A percentile compares a stretch with the other conserved stretches of the same genome.
These are phyloP conservation scores for Carex myosuroides DNA, from an alignment of 176 grass and related monocot genomes.

Conservation along the genomic window DNA sequence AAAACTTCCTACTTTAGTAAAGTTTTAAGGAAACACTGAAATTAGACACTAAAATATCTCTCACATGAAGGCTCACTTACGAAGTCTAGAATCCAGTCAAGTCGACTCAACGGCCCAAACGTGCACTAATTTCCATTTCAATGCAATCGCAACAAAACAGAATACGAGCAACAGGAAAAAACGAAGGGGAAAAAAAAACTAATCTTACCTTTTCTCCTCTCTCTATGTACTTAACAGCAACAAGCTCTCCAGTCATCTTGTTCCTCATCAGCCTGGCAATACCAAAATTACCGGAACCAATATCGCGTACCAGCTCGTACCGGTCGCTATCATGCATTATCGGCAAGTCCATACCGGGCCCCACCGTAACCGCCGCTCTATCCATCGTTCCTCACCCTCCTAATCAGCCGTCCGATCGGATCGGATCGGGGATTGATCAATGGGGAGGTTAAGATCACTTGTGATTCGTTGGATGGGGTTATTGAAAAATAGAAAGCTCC, in stretches of 20 bases:
- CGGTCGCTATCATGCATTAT: slow-evolving; percentile 96
- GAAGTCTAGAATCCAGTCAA: background rate
- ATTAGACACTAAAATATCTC: background rate
- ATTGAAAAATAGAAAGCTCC: background rate
- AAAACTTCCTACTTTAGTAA: background rate
- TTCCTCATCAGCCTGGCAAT: slow-evolving; percentile 72
- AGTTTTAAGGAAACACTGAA: background rate
- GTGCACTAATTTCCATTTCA: background rate
- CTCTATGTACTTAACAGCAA: slow-evolving; percentile 92
- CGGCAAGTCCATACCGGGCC: slow-evolving; percentile 81
- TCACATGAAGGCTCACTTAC: background rate
- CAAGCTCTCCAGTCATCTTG: slow-evolving; percentile 54
- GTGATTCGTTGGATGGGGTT: background rate
- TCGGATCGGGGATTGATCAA: slow-evolving; percentile 14
- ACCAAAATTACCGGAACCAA: slow-evolving; percentile 85
- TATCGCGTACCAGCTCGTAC: slow-evolving; percentile 77
- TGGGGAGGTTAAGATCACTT: background rate
- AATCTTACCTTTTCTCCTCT: slow-evolving; percentile 54
- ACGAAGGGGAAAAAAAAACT: background rate
- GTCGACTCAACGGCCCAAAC: background rate
- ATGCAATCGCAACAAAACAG: background rate
- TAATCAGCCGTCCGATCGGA: background rate
- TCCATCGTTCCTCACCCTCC: slow-evolving; percentile 35
- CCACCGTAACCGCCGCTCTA: slow-evolving; percentile 60
- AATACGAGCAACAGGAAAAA: background rate